Evolutionary conservation across 192 early-diverging fungal species (phyloP), one percentile per base, ranked within the genome.

Genomic region (Mortierella hygrophila): DNA sequence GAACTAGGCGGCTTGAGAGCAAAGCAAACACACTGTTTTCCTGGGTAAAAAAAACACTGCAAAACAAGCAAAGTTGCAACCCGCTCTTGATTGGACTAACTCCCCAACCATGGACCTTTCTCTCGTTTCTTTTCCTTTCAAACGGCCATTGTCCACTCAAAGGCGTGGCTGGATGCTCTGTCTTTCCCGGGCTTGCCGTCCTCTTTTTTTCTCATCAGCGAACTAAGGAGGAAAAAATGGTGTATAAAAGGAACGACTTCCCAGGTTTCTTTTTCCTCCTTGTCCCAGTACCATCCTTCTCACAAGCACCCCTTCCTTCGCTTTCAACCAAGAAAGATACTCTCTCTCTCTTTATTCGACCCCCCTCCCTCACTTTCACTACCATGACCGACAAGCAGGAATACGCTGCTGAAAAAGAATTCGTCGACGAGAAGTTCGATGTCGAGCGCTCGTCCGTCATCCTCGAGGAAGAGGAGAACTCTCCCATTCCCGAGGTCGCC

Each of bases 381-480:
- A 55, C 11, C 23, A 82, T 77, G 75, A 73, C 81, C 23, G 75
- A 77, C 7, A 73, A 76, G 70, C 40, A 72, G 32, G 75, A 82
- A 63, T 72, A 82, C 60, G 26, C 38, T 72, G 38, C 46, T 41
- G 81, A 76, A 29, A 74, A 74, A 52, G 74, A 76, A 41, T 76
- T 69, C 40, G 40, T 55, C 32, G 70, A 73, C n/a, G 74, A 74
- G 42, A 80, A 74, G 55, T 32, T 71, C 63, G 80, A 81, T 57
- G 55, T 77, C 29, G 81, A 82, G 47, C 70, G 57, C 29, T 77
- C 70, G 42, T 82, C 81, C 26, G 42, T 77, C 63, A 21, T 63
- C 32, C 70, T 82, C 44, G 81, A 82, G 49, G 81, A 82, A 47
- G 81, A 82, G 16, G 85, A 88, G 52, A 88, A 88, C 73, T 82